Percentiles rank a stretch among this genome's conserved stretches.
Conservation (phyloP, 257 asterid genomes). For the Jacaranda copaia region DNA sequence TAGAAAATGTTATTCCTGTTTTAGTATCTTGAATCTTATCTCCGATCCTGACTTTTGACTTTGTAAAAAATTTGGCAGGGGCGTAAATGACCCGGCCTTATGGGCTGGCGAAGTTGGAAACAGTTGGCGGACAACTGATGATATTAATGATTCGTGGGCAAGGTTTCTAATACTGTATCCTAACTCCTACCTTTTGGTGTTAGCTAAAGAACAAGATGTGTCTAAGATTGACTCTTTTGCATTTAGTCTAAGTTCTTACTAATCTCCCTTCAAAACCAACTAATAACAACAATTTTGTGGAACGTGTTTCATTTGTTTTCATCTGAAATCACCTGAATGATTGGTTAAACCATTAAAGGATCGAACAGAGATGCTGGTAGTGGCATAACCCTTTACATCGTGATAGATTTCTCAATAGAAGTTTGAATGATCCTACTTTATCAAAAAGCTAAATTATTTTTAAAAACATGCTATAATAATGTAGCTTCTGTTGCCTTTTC, state of each 20-base stretch:
- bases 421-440: neutral
- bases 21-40: neutral
- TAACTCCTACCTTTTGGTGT: neutral
- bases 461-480: conserved; percentile 18
- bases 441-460: conserved; percentile 12
- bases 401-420: neutral
- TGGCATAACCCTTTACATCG: neutral
- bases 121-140: conserved; percentile 97
- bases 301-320: neutral
- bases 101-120: conserved; percentile 93
- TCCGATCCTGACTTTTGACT: conserved; percentile 26
- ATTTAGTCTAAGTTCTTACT: neutral
- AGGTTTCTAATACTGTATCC: conserved; percentile 56
- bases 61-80: conserved; percentile 58
- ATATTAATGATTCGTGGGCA: conserved; percentile 96
- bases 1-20: too few relatives aligned
- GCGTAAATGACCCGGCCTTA: conserved; percentile 84
- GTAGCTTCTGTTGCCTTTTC: conserved; percentile 22
- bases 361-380: too few relatives aligned
- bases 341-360: neutral
- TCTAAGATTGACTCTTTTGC: neutral
- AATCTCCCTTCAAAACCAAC: neutral
- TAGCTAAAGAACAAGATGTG: neutral
- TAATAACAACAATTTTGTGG: neutral
- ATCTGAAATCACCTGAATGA: neutral